Conservation (phyloP, 2,329 filamentous ascomycete genomes). For the Hypoxylon sp. region DNA sequence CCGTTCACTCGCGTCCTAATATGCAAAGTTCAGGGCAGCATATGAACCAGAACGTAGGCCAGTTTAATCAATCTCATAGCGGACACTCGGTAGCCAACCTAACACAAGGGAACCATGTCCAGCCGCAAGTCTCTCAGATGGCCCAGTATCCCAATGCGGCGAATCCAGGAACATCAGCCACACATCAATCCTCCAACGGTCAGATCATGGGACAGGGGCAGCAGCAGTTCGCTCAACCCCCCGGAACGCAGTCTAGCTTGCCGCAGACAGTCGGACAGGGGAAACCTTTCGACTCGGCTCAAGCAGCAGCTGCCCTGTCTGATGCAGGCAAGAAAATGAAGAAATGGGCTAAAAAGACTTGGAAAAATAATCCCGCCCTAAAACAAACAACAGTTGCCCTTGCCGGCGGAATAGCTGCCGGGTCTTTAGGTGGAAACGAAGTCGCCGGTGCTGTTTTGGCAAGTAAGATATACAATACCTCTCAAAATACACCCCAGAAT, state of each 20-base stretch:
- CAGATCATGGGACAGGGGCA: conserved; percentile 27
- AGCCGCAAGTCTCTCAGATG: conserved; percentile 24
- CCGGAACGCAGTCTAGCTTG: conserved; percentile 10
- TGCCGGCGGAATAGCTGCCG: conserved; percentile 46
- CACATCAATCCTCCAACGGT: conserved; percentile 16
- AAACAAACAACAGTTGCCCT: conserved; percentile 49
- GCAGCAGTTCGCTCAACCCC: conserved; percentile 15
- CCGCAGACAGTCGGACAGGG: conserved; percentile 23
- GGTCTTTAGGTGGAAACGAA: conserved; percentile 43
- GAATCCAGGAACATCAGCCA: neutral
- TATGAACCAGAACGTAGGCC: conserved; percentile 22
- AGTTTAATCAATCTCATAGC: conserved; percentile 13
- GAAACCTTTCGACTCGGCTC: conserved; percentile 46
- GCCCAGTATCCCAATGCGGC: conserved; percentile 11
- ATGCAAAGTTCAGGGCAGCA: conserved; percentile 15
- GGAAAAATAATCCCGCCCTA: conserved; percentile 48
- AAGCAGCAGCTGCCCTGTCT: conserved; percentile 43
- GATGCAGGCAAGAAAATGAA: conserved; percentile 52
- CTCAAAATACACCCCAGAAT: conserved; percentile 32
- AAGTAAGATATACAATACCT: conserved; percentile 36
- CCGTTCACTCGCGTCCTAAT: conserved; percentile 29
- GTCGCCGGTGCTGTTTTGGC: conserved; percentile 38
- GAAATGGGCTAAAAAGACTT: conserved; percentile 54
- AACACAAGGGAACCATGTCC: conserved; percentile 13
- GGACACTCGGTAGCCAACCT: conserved; percentile 12